A percentile compares a stretch with the other conserved stretches of the same genome.
phyloP scores from a whole-genome alignment of 192 early-diverging fungal species.

The Umbelopsis vinacea region DNA sequence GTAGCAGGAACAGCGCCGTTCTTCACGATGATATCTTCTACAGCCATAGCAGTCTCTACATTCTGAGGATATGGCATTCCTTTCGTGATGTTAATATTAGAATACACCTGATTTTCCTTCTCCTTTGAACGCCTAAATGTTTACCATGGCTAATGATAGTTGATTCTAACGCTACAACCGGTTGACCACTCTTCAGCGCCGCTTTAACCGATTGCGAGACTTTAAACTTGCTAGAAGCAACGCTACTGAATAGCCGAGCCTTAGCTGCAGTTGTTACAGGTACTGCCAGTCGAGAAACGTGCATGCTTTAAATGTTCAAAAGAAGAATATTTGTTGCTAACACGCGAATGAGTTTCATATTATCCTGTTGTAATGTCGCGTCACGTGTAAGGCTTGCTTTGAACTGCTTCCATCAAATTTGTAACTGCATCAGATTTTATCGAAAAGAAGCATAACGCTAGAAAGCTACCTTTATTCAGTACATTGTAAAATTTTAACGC shows the following conservation, averaged over 20 bases:
- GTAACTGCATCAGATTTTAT: too few species aligned
- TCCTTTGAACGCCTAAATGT: not conserved
- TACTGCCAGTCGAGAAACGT: not conserved
- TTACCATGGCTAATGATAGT: slow-evolving; percentile 94
- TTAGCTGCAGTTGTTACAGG: not conserved
- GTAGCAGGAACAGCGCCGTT: slow-evolving; percentile 86
- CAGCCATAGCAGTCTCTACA: slow-evolving; percentile 78
- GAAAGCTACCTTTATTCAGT: too few species aligned
- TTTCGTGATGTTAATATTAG: slow-evolving; percentile 12
- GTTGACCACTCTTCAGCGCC: slow-evolving; percentile 65
- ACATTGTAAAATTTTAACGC: too few species aligned
- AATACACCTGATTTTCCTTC: not conserved
- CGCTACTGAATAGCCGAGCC: not conserved
- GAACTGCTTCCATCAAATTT: too few species aligned
- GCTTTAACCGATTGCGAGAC: slow-evolving; percentile 39
- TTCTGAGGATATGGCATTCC: slow-evolving; percentile 95
- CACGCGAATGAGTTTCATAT: too few species aligned
- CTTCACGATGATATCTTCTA: slow-evolving; percentile 76
- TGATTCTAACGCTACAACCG: slow-evolving; percentile 91
- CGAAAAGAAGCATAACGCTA: too few species aligned
- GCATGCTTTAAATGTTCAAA: not conserved
- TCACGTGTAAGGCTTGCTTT: too few species aligned
- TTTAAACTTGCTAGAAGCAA: not conserved
- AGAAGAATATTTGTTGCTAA: too few species aligned
- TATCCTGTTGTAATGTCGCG: too few species aligned